Conservation (phyloP, 306 rosid species). For the Vigna angularis region DNA sequence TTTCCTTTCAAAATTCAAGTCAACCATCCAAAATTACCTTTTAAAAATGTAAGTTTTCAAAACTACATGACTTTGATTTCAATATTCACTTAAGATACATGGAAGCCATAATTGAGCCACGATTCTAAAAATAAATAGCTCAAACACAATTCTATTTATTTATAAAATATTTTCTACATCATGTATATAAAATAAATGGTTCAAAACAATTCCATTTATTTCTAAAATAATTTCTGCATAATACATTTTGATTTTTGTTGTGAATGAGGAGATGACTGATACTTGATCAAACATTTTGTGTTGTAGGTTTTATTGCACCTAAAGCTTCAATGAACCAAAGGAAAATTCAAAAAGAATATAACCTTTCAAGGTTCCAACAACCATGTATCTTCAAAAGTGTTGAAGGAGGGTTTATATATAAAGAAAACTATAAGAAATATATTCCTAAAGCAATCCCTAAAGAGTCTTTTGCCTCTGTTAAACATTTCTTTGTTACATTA, state of each 20-base stretch:
- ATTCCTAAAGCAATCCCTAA: constrained; percentile 49
- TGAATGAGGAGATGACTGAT: neutral
- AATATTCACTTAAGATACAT: no score
- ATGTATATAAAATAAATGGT: no score
- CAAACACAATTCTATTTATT: no score
- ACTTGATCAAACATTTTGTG: neutral
- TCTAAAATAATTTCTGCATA: no score
- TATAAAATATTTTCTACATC: no score
- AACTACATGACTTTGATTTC: no score
- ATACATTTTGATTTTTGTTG: neutral
- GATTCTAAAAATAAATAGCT: no score
- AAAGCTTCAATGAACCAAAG: constrained; percentile 48
- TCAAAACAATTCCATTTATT: no score
- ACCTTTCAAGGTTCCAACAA: neutral
- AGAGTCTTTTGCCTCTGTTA: constrained; percentile 52
- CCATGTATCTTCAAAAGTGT: neutral
- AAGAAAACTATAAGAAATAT: neutral
- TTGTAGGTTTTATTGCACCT: constrained; percentile 47
- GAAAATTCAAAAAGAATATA: constrained; percentile 28
- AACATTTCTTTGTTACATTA: constrained; percentile 10
- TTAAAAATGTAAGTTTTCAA: no score
- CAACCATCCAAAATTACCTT: no score
- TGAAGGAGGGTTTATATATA: neutral
- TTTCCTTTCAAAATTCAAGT: no score
- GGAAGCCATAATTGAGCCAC: no score